phyloP scores from a whole-genome alignment of 805 yeast genomes.

The Hyphopichia homilentoma region DNA sequence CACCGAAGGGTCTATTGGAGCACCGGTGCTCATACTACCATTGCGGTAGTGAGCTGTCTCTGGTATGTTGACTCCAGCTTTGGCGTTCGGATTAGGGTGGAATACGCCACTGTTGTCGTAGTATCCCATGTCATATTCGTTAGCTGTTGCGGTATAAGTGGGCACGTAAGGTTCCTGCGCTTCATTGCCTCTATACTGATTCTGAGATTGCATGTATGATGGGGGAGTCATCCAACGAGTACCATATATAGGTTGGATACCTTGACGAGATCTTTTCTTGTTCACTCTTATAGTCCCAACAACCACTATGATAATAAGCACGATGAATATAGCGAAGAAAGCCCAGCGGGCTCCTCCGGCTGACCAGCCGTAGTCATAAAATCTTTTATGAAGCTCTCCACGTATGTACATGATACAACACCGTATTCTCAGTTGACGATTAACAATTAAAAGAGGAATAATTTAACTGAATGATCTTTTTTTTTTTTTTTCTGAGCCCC shows the following conservation, averaged over 20 bases:
- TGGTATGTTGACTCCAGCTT: constrained; percentile 12
- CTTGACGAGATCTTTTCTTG: constrained; percentile 44
- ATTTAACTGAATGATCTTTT: no score
- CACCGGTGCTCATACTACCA: no score
- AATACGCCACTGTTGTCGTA: constrained; percentile 60
- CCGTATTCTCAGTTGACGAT: no score
- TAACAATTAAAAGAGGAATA: no score
- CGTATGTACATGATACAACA: neutral
- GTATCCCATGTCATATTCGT: constrained; percentile 73
- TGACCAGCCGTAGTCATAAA: constrained; percentile 12
- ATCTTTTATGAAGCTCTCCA: neutral
- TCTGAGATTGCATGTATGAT: constrained; percentile 62
- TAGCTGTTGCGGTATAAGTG: constrained; percentile 60
- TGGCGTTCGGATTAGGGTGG: constrained; percentile 32
- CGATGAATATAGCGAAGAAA: constrained; percentile 57
- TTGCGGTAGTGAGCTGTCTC: constrained; percentile 20
- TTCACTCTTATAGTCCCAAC: constrained; percentile 53
- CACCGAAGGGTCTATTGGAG: no score
- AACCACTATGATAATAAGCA: constrained; percentile 44
- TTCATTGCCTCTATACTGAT: constrained; percentile 35
- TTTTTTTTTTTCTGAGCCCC: no score
- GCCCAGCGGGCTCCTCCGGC: constrained; percentile 56
- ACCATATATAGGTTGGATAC: constrained; percentile 62
- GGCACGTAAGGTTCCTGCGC: constrained; percentile 55
- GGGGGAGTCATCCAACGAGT: constrained; percentile 91